Conservation (phyloP, 164 flowering plant species). For the Kingdonia uniflora region DNA sequence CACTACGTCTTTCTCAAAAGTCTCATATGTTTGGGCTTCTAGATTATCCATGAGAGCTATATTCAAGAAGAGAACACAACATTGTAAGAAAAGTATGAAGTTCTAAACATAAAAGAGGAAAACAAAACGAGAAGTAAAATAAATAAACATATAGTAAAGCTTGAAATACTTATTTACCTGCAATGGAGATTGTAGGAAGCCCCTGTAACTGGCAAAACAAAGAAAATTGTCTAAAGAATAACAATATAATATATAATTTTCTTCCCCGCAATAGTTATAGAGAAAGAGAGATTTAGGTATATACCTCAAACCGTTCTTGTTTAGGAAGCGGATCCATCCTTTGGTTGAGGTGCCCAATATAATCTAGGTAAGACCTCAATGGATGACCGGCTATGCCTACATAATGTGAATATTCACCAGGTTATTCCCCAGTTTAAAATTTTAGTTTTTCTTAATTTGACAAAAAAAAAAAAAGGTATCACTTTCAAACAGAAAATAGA, state of each 20-base stretch:
- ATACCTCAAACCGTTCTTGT: conserved; percentile 91
- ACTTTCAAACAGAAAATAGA: neutral
- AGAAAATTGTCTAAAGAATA: neutral
- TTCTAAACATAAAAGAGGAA: neutral
- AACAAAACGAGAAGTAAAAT: neutral
- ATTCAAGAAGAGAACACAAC: conserved; percentile 8
- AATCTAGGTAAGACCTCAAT: conserved; percentile 68
- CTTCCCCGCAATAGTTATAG: neutral
- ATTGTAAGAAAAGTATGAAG: neutral
- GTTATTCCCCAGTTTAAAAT: neutral
- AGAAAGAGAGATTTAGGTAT: neutral
- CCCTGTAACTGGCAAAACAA: conserved; percentile 65
- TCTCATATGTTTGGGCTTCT: conserved; percentile 98
- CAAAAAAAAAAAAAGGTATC: neutral
- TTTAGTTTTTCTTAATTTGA: neutral
- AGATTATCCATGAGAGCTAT: conserved; percentile 99
- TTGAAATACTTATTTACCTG: conserved; percentile 68
- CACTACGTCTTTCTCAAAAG: conserved; percentile 85
- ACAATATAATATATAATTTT: neutral
- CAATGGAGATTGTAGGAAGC: conserved; percentile 86
- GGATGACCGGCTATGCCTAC: conserved; percentile 54
- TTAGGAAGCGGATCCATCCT: conserved; percentile 89
- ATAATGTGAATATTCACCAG: conserved; percentile 4
- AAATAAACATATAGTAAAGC: neutral
- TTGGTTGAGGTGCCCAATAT: conserved; percentile 78